phyloP scores from a whole-genome alignment of 345 rosid genomes.

The Mercurialis annua region DNA sequence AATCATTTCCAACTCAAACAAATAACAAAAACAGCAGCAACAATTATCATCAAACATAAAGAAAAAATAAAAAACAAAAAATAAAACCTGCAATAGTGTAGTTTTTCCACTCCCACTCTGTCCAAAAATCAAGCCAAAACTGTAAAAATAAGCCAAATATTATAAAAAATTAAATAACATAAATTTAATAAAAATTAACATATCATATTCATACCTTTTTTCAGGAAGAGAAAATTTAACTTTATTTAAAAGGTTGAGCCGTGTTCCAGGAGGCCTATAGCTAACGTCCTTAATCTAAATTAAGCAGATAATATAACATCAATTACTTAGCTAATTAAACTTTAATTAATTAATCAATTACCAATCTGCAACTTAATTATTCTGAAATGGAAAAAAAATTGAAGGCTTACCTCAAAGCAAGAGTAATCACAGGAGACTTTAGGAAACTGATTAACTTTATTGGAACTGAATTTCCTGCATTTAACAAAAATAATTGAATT shows the following conservation, averaged over 20 bases:
- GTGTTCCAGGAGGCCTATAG: constrained; percentile 79
- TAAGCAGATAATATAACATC: constrained; percentile 9
- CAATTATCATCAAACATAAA: constrained; percentile 1
- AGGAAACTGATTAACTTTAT: constrained; percentile 17
- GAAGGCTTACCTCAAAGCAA: constrained; percentile 58
- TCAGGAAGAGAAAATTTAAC: constrained; percentile 74
- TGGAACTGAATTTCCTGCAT: constrained; percentile 33
- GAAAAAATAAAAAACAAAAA: constrained; percentile 12
- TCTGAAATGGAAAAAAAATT: neutral
- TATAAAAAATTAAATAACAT: neutral
- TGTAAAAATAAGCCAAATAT: constrained; percentile 27
- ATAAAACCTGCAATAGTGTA: constrained; percentile 75
- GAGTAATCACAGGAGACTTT: constrained; percentile 51
- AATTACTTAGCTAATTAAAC: constrained; percentile 8
- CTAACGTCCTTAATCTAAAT: constrained; percentile 57
- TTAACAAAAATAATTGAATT: neutral
- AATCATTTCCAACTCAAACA: neutral
- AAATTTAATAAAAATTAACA: neutral
- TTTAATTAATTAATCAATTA: neutral
- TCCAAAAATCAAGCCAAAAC: constrained; percentile 95
- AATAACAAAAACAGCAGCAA: constrained; percentile 4
- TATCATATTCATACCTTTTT: constrained; percentile 44
- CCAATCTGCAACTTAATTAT: neutral
- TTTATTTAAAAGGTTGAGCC: constrained; percentile 63
- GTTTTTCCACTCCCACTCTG: constrained; percentile 97